Evolutionary conservation across 495 filamentous ascomycete species (phyloP).

Genomic region (Annulohypoxylon nitens): DNA sequence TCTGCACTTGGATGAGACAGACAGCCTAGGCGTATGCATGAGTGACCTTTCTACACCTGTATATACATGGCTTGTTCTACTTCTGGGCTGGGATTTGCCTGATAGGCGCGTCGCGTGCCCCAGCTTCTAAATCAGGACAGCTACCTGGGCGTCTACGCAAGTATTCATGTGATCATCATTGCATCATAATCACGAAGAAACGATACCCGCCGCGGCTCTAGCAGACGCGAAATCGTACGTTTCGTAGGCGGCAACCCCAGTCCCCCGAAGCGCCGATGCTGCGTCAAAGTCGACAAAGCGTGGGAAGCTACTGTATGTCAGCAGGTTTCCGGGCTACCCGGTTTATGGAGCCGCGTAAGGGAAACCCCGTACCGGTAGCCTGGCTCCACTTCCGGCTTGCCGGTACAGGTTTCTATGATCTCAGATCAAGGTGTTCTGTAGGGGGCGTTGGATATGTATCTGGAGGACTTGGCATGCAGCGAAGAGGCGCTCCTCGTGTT

Average conservation of each 20-base stretch:
- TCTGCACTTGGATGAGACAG: not conserved
- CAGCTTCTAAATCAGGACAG: not conserved
- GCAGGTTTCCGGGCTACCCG: conserved; percentile 25
- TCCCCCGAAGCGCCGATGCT: conserved; percentile 1
- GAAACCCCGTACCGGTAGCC: conserved; percentile 17
- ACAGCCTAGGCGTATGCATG: not conserved
- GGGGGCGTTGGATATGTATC: not conserved
- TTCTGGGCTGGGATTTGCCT: not conserved
- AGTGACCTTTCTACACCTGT: not conserved
- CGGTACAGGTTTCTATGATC: conserved; percentile 2
- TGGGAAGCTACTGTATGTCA: conserved; percentile 10
- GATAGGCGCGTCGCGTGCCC: not conserved
- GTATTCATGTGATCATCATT: not conserved
- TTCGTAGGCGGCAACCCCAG: conserved; percentile 13
- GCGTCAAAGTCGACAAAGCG: conserved; percentile 17
- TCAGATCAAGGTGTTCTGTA: conserved; percentile 26
- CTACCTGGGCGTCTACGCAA: not conserved
- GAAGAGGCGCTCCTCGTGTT: not conserved
- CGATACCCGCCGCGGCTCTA: not conserved
- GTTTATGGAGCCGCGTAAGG: conserved; percentile 40
- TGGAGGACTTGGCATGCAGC: conserved; percentile 34
- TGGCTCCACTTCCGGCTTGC: conserved; percentile 20
- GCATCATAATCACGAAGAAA: not conserved
- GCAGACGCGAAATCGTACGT: conserved; percentile 6
- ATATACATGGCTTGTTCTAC: not conserved